Evolutionary conservation across 306 rosid genomes (phyloP).

Genomic region (Castanopsis chinensis): DNA sequence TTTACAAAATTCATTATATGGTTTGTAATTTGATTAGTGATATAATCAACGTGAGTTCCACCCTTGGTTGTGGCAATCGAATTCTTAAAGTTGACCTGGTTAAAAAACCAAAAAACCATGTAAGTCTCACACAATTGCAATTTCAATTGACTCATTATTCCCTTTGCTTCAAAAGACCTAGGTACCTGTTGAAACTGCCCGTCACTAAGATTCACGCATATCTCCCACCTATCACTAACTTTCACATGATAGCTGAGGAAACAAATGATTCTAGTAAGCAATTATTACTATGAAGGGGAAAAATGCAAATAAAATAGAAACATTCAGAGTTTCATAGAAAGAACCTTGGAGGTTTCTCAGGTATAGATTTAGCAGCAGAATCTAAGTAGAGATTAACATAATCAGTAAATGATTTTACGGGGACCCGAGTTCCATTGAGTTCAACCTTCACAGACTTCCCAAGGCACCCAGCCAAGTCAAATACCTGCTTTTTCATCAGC

Average conservation of each 20-base stretch:
- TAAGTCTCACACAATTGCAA: background rate
- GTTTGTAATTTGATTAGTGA: conserved; percentile 75
- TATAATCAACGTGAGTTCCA: conserved; percentile 86
- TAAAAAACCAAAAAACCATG: background rate
- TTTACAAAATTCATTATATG: conserved; percentile 76
- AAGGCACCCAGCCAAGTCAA: conserved; percentile 93
- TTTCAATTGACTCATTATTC: background rate
- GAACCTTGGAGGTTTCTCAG: conserved; percentile 64
- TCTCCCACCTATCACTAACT: conserved; percentile 90
- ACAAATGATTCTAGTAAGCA: conserved; percentile 11
- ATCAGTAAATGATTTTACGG: conserved; percentile 63
- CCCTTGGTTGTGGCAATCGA: conserved; percentile 85
- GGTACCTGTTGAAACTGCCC: conserved; percentile 93
- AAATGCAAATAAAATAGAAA: background rate
- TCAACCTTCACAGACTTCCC: conserved; percentile 91
- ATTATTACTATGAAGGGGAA: background rate
- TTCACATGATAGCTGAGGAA: conserved; percentile 54
- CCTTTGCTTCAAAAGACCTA: conserved; percentile 5
- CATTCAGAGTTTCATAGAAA: background rate
- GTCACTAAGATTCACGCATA: conserved; percentile 78
- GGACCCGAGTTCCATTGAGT: conserved; percentile 57
- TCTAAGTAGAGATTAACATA: conserved; percentile 80
- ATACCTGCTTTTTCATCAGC: conserved; percentile 81
- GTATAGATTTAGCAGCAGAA: conserved; percentile 48
- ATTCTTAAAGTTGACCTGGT: conserved; percentile 91